Evolutionary conservation across 2,329 filamentous ascomycete species (phyloP), one percentile per base, ranked within the genome.

Genomic region (Nannizziopsis barbatae): DNA sequence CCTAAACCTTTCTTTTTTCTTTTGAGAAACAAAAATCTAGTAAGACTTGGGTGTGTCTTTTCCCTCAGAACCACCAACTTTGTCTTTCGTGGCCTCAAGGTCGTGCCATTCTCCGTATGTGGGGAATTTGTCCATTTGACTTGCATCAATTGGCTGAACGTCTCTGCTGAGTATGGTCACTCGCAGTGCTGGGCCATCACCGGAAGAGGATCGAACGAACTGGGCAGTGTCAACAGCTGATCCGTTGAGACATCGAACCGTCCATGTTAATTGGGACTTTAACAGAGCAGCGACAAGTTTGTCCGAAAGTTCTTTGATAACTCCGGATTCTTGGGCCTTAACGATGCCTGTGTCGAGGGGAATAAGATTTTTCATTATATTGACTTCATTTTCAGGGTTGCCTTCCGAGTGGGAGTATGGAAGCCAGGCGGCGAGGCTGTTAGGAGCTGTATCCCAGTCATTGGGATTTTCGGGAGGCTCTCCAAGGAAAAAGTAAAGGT

Each of bases 401-500:
- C 36, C 41, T 10, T 43, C 18, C 2, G 22, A 43, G 40, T 57
- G 50, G 37, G 55, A 50, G 43, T 80, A 79, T 11, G 80, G 67
- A 12, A 74, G 75, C 54, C 82, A 74, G 0, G 75, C 76, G 1
- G 83, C 83, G 2, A 83, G 72, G 8, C 83, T 71, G 52, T 76
- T 80, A 1, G 65, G 58, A 0, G 75, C 72, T 36, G 62, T 60
- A 0, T 70, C 59, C 81, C 81, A 85, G 0, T 61, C 57, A 4
- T 54, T 53, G 1, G 69, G 57, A 35, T 79, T 67, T 2, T 58
- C 55, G 0, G 74, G 67, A 1, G 71, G 66, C 2, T 71, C 60
- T 0, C 80, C 84, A 1, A 87, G 60, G 64, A 88, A 89, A 50
- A 89, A 68, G 59, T 82, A 77, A 15, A 90, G 69, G 47, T 71